Evolutionary conservation across 106 monocot species (phyloP).

Genomic region (Cymbidium sinense): DNA sequence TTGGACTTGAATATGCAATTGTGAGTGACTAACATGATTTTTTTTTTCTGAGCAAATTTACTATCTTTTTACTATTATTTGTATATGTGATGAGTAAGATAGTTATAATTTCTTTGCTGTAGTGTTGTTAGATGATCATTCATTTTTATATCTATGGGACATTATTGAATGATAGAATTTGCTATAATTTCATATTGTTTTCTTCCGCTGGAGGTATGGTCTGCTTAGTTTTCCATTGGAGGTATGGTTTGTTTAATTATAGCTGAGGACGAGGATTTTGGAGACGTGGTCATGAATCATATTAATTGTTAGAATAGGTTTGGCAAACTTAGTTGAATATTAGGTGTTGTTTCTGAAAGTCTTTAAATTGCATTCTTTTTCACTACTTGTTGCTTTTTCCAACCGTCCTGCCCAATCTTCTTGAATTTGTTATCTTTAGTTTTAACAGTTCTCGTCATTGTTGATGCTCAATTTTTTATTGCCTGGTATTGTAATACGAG

Average conservation of each 20-base stretch:
- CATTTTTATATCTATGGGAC: background rate
- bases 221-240: background rate
- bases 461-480: background rate
- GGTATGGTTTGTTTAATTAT: background rate
- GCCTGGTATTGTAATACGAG: background rate
- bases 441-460: background rate
- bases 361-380: background rate
- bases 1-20: slow-evolving; percentile 91
- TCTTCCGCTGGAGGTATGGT: background rate
- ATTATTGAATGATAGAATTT: background rate
- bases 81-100: background rate
- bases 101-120: background rate
- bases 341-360: background rate
- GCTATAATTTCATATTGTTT: background rate
- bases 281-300: background rate
- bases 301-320: background rate
- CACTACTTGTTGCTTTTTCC: background rate
- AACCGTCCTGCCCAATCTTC: background rate
- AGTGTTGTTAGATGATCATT: background rate
- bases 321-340: background rate
- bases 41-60: background rate
- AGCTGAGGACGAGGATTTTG: background rate
- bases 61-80: background rate
- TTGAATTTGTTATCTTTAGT: background rate
- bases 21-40: slow-evolving; percentile 43